These are phyloP conservation scores for Salvia sclarea DNA, from an alignment of 305 asterid genomes.

Conservation along the genomic window DNA sequence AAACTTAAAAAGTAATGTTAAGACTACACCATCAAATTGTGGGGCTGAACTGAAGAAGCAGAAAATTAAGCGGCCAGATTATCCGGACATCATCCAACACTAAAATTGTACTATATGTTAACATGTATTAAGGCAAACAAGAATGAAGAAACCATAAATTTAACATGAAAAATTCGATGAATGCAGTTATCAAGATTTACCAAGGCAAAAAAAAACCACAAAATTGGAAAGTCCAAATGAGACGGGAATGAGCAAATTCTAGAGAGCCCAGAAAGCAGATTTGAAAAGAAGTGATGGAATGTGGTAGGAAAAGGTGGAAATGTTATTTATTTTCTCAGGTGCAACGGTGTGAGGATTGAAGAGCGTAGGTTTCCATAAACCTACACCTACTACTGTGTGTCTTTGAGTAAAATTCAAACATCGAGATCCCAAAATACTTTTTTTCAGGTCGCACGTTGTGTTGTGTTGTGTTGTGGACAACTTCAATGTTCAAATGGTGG, in stretches of 20 bases:
- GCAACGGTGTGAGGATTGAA: not conserved
- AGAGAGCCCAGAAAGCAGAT: slow-evolving; percentile 21
- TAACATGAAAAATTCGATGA: not conserved
- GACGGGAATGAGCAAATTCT: not conserved
- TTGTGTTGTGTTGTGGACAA: too few relatives aligned
- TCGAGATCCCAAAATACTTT: too few relatives aligned
- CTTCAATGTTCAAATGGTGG: too few relatives aligned
- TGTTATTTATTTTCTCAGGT: not conserved
- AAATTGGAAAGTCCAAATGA: slow-evolving; percentile 8
- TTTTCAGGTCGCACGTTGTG: too few relatives aligned
- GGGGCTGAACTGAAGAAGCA: too few relatives aligned
- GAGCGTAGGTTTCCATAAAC: slow-evolving; percentile 5
- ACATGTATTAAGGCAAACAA: not conserved
- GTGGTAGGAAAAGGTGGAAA: not conserved
- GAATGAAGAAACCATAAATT: not conserved
- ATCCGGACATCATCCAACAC: not conserved
- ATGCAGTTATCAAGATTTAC: slow-evolving; percentile 23
- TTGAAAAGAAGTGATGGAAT: slow-evolving; percentile 2
- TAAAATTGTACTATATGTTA: not conserved
- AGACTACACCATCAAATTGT: too few relatives aligned
- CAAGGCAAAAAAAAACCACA: slow-evolving; percentile 3
- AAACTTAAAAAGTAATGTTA: not conserved
- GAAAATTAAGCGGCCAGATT: not conserved
- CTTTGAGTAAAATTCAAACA: slow-evolving; percentile 1
- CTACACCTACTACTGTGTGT: too few relatives aligned